Base-by-base conservation (phyloP, 306 rosid species). In the Lotus japonicus region DNA sequence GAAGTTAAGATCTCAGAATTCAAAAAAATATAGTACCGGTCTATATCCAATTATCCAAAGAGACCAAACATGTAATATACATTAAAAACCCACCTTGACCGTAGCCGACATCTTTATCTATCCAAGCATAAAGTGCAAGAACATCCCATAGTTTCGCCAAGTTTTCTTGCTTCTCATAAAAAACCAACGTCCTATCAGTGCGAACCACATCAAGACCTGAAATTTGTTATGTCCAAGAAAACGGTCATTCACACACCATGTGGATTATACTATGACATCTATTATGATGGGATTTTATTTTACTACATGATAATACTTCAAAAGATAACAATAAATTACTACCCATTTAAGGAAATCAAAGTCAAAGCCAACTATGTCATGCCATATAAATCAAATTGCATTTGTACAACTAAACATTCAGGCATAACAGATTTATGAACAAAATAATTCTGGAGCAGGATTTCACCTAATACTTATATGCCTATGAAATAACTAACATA, bases 191-290 rank as follows among this genome's bases (percentile, higher is more conserved):
- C 80, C 99, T 86, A 79, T 95, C 99, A 8, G 99, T 95, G 66
- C 99, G 99, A 77, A 88, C 73, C 72, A 95, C 99, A 28, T 95
- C 99, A 70, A 95, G 99, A 81, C 99, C 99, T 95, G 84, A 76
- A 71, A 86, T 55, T 45, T 53, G 52, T 43, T 64, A 58, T 10
- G 50, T 14, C 33, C 57, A 74, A 55, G 58, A 67, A 43, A 55
- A 60, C 23, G 49, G 58, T 64, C 64, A 72, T 66, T 52, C 15
- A n/a, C n/a, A n/a, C n/a, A 17, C 12, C 13, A 13, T 21, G 16
- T 48, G 38, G 33, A 70, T 45, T 42, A 55, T 41, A 62, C n/a
- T 49, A 56, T 53, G 12, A n/a, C n/a, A n/a, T n/a, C n/a, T n/a
- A n/a, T n/a, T n/a, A 21, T 11, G 21, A 44, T 28, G 5, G 13